Evolutionary conservation across 2,329 filamentous ascomycete species (phyloP).

Genomic region (Apiospora koreana): DNA sequence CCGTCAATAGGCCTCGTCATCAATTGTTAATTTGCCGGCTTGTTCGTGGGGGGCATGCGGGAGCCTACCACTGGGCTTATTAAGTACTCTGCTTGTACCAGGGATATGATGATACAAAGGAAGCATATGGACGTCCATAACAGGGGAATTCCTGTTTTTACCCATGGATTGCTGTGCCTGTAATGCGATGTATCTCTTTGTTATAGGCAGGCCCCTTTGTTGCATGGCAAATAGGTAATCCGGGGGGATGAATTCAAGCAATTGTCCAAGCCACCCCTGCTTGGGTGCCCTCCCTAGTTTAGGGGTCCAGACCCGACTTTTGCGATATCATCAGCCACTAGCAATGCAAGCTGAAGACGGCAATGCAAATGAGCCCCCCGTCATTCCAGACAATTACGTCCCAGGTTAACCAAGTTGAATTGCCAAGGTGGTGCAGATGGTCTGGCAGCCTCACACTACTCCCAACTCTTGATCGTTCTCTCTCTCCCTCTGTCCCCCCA

Average conservation of each 20-base stretch:
- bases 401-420: background rate
- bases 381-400: background rate
- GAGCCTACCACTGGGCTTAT: too few relatives aligned
- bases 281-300: background rate
- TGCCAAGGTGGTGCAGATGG: background rate
- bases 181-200: too few relatives aligned
- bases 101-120: too few relatives aligned
- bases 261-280: background rate
- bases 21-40: too few relatives aligned
- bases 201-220: too few relatives aligned
- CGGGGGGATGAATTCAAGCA: background rate
- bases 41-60: too few relatives aligned
- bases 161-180: background rate
- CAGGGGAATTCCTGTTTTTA: too few relatives aligned
- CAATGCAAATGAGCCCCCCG: background rate
- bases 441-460: background rate
- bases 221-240: background rate
- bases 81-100: too few relatives aligned
- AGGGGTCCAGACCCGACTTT: constrained; percentile 8
- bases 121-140: too few relatives aligned
- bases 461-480: background rate
- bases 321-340: background rate
- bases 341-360: constrained; percentile 5
- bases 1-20: too few relatives aligned
- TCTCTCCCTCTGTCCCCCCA: too few relatives aligned